phyloP scores from a whole-genome alignment of 2,329 filamentous ascomycete species.

The Gyromitra esculenta region DNA sequence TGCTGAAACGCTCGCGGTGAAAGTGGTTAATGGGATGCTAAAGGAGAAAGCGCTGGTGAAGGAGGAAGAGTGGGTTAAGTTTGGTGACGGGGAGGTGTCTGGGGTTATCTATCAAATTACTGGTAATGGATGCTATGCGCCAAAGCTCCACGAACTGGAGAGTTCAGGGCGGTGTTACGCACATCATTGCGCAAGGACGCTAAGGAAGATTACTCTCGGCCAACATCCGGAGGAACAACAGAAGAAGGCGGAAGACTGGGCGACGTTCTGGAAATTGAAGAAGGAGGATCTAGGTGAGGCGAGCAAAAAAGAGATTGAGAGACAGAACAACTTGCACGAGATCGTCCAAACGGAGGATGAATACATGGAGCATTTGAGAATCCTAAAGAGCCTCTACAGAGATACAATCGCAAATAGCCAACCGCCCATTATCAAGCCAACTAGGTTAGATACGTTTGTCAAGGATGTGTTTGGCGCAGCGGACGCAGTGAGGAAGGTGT shows the following conservation, averaged over 20 bases:
- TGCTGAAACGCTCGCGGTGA: conserved; percentile 83
- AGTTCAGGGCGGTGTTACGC: conserved; percentile 86
- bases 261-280: conserved; percentile 83
- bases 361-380: conserved; percentile 88
- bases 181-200: conserved; percentile 88
- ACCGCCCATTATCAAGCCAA: conserved; percentile 81
- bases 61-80: conserved; percentile 98
- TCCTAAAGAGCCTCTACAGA: conserved; percentile 84
- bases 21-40: conserved; percentile 80
- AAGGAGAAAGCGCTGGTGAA: conserved; percentile 78
- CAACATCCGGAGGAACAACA: conserved; percentile 75
- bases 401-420: conserved; percentile 78
- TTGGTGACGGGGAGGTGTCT: conserved; percentile 79
- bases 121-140: conserved; percentile 88
- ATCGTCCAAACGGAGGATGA: conserved; percentile 92
- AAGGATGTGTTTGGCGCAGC: conserved; percentile 88
- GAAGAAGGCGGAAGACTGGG: conserved; percentile 82
- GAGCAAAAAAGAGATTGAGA: conserved; percentile 86
- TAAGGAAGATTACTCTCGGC: conserved; percentile 92
- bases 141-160: conserved; percentile 75
- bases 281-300: conserved; percentile 77
- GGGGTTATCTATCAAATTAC: conserved; percentile 95
- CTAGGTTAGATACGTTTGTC: conserved; percentile 81
- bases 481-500: conserved; percentile 86
- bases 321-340: conserved; percentile 94